Evolutionary conservation across 164 flowering plant species (phyloP), one percentile per base, ranked within the genome.

Genomic region (Vitis cinerea): DNA sequence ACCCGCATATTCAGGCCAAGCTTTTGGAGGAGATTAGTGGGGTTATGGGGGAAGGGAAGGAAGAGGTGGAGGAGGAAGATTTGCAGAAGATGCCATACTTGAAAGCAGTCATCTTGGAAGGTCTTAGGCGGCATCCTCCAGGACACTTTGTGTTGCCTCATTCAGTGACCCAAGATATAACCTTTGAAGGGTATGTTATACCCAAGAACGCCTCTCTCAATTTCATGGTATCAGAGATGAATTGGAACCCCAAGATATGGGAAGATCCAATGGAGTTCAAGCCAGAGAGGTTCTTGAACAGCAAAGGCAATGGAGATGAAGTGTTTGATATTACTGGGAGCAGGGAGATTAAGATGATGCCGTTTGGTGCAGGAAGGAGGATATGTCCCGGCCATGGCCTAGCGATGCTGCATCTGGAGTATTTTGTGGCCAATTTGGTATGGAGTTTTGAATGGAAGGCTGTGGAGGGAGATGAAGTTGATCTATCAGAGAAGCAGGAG

Each of bases 301-400:
- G 7, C 6, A 31, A 31, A 4, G 67, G 65, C 8, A 70, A 51
- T 3, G 59, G 59, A 1, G 59, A 52, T 1, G 65, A 27, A 60
- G 76, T n/a, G 49, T 65, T 78, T 49, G 88, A 83, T 47, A 62
- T 82, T 8, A 81, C 79, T 1, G 84, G 88, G 7, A 78, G 69
- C 49, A 78, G 55, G 50, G 88, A 78, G 72, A 76, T 85, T 2
- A 85, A 81, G 73, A 83, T 85, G 88, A 81, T 85, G 85, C 85
- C 88, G 0, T 85, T 85, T 47, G 88, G 88, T 3, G 85, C 64
- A 0, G 84, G 84, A 65, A 65, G 84, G 70, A 65, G 84, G 72
- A 81, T 81, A 2, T 81, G 84, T 19, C 80, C 84, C 0, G 84
- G 68, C 1, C n/a, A 8, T 37, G 61, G 30, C 1, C 59, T 81